Percentiles rank a stretch among this genome's conserved stretches.
Conservation (phyloP, 2,329 filamentous ascomycete species). For the Cladosporium halotolerans region DNA sequence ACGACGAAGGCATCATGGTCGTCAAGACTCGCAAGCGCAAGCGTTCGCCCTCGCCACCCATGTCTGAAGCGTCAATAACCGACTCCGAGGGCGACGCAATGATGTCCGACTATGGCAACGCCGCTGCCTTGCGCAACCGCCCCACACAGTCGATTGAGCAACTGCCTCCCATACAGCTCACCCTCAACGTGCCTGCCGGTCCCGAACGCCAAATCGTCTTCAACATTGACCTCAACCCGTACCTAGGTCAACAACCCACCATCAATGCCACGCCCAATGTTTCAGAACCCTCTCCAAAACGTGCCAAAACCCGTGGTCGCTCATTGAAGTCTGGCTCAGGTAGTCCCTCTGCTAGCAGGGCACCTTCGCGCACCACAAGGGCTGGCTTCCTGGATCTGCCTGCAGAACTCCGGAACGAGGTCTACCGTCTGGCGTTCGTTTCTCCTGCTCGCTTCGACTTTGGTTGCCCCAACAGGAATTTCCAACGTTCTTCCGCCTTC, state of each 20-base stretch:
- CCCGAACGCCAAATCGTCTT: slow-evolving; percentile 41
- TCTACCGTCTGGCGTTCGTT: slow-evolving; percentile 42
- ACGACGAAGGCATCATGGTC: slow-evolving; percentile 27
- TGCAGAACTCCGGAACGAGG: slow-evolving; percentile 41
- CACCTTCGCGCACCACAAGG: background rate
- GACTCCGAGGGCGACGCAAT: slow-evolving; percentile 16
- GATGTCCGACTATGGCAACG: slow-evolving; percentile 15
- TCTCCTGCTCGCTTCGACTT: slow-evolving; percentile 32
- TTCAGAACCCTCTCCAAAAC: slow-evolving; percentile 1
- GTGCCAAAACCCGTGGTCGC: background rate
- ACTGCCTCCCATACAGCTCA: slow-evolving; percentile 31
- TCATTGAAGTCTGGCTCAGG: background rate
- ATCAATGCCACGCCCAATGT: background rate
- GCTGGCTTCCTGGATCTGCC: slow-evolving; percentile 34
- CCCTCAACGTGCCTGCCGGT: slow-evolving; percentile 41
- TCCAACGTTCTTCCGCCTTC: slow-evolving; percentile 39
- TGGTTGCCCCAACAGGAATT: slow-evolving; percentile 26
- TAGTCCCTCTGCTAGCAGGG: background rate
- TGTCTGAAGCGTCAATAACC: slow-evolving; percentile 15
- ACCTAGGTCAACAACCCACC: background rate
- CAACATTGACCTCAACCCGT: slow-evolving; percentile 11
- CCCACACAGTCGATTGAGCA: slow-evolving; percentile 13
- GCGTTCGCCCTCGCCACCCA: slow-evolving; percentile 22
- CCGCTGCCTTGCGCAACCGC: background rate
- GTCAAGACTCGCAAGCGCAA: slow-evolving; percentile 25